These are phyloP conservation scores for Pseudocercospora musae DNA, from an alignment of 2,329 filamentous ascomycete genomes.

Conservation along the genomic window DNA sequence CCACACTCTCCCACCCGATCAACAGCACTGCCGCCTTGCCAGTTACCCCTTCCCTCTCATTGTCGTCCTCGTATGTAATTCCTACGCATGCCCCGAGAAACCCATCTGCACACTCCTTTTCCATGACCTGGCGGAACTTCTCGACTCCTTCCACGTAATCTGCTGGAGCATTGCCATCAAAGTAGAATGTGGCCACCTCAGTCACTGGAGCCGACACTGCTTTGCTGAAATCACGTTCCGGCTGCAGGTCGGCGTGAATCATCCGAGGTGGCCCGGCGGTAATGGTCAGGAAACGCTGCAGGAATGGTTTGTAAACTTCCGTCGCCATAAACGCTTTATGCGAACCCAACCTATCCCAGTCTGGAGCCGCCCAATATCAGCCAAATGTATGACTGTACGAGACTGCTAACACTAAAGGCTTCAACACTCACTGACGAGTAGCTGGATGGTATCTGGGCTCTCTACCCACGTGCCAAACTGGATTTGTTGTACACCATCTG, in stretches of 20 bases:
- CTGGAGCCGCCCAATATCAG: slow-evolving; percentile 28
- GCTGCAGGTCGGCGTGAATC: slow-evolving; percentile 37
- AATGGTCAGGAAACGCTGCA: slow-evolving; percentile 32
- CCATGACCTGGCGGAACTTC: slow-evolving; percentile 38
- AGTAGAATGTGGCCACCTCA: slow-evolving; percentile 48
- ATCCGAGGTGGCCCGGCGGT: slow-evolving; percentile 30
- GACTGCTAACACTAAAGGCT: not conserved
- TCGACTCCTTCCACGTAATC: slow-evolving; percentile 36
- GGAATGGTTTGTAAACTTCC: slow-evolving; percentile 40
- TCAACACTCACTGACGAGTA: slow-evolving; percentile 40
- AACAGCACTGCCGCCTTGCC: slow-evolving; percentile 44
- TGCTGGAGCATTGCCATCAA: slow-evolving; percentile 36
- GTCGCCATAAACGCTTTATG: slow-evolving; percentile 43
- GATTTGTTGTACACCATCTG: slow-evolving; percentile 37
- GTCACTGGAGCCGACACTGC: slow-evolving; percentile 45
- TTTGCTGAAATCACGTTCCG: slow-evolving; percentile 15
- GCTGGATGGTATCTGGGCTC: slow-evolving; percentile 35
- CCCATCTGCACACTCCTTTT: slow-evolving; percentile 31
- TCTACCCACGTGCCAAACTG: slow-evolving; percentile 43
- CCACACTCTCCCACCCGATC: slow-evolving; percentile 53
- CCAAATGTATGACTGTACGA: not conserved
- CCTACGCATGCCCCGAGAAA: slow-evolving; percentile 25
- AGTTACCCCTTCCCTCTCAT: slow-evolving; percentile 35
- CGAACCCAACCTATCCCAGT: slow-evolving; percentile 41
- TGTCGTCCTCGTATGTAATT: slow-evolving; percentile 25